These are phyloP conservation scores for Candida ascalaphidarum DNA, from an alignment of 805 yeast genomes.

Conservation along the genomic window DNA sequence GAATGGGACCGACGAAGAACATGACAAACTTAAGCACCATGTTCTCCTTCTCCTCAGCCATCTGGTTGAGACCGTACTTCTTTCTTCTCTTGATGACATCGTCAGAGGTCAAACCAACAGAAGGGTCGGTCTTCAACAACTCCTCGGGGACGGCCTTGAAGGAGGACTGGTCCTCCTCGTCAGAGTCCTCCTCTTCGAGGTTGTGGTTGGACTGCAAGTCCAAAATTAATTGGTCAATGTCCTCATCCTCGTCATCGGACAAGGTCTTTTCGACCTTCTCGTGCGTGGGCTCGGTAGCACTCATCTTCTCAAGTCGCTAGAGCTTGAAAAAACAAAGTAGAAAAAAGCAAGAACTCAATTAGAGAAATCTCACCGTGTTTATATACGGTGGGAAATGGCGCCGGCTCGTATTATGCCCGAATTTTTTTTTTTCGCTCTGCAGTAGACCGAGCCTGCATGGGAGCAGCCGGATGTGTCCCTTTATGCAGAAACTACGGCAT, in stretches of 20 bases:
- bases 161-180: slow-evolving; percentile 22
- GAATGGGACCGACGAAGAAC: slow-evolving; percentile 94
- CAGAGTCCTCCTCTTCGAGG: slow-evolving; percentile 12
- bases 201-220: slow-evolving; percentile 71
- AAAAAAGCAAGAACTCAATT: too few species aligned
- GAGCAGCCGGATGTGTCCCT: too few species aligned
- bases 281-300: slow-evolving; percentile 44
- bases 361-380: too few species aligned
- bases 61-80: slow-evolving; percentile 84
- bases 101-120: slow-evolving; percentile 65
- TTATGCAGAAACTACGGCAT: too few species aligned
- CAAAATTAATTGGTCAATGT: slow-evolving; percentile 55
- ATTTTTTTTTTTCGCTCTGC: too few species aligned
- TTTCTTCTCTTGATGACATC: slow-evolving; percentile 79
- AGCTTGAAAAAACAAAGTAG: too few species aligned
- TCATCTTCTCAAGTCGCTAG: too few species aligned
- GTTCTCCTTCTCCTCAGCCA: slow-evolving; percentile 85
- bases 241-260: slow-evolving; percentile 47
- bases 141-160: slow-evolving; percentile 80
- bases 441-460: too few species aligned
- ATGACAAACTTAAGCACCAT: slow-evolving; percentile 67
- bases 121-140: slow-evolving; percentile 73
- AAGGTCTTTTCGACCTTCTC: slow-evolving; percentile 46
- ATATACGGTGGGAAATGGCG: too few species aligned
- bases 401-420: too few species aligned